Base-by-base conservation (phyloP, 1,284 basidiomycete species). In the Flammula alnicola region DNA sequence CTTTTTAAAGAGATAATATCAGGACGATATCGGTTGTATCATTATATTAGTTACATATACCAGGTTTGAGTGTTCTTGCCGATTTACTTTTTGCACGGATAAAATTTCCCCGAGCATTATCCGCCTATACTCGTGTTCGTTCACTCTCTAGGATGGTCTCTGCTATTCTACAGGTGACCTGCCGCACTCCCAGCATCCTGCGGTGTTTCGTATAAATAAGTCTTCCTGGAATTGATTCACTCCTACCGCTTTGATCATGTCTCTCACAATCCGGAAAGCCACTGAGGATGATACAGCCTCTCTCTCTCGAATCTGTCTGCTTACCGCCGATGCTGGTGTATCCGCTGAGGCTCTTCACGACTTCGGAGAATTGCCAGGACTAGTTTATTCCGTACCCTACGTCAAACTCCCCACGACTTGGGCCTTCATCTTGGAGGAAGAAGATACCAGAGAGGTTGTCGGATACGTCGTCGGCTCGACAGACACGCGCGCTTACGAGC, bases 381-480 rank as follows among this genome's bases (percentile, higher is more conserved):
- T 88, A 29, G 73, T 85, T 33, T 91, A 82, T 58, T 83, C 87
- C 3, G 77, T 86, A 35, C 88, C 88, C 3, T 91, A 91, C 64
- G 76, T 87, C 44, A 78, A 80, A 47, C 66, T 86, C n/a, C 79
- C 79, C 10, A 75, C 74, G 26, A 81, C 84, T 22, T 89, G 80
- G 76, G 87, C 79, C 9, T 91, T 88, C 65, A 86, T 91, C 23
- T 68, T 91, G 62, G 81, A 81, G 44, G 83, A 86, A 43, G 72
- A 74, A 42, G 56, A 55, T 12, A 67, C 60, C 17, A 63, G 69
- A 19, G 71, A 74, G 20, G 77, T 81, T 0, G 79, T 86, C 33
- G 86, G 86, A 29, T 88, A 88, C 63, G 62, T 83, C 47, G 66
- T 87, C 38, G 79, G 81, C 26, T 74, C 84, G 12, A 75, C 68